Evolutionary conservation across 139 green algal genomes (phyloP), one percentile per base, ranked within the genome.

Genomic region (Closterium sp.): DNA sequence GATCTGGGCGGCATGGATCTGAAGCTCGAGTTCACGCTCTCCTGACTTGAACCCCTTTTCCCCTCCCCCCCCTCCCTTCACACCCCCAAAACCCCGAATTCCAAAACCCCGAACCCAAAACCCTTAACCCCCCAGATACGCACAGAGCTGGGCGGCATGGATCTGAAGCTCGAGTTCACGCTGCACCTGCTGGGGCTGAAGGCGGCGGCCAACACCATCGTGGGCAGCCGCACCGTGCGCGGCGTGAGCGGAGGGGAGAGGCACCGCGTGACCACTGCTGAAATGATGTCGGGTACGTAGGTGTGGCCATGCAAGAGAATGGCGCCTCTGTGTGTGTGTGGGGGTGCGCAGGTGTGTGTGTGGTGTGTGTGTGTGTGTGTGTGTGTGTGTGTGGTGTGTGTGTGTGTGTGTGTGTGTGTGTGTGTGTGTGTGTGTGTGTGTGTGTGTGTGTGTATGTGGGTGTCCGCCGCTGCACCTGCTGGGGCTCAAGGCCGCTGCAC

Each of bases 211-310:
- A 95, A 97, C 94, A 98, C 96, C 10, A 91, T 96, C 17, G 95
- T 98, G 27, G 97, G 97, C 2, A 95, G 97, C 31, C 90, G 93
- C 89, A 95, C 97, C 93, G 88, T 97, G 87, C 19, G 87, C n/a
- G 31, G 31, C 42, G 42, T 87, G 19, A 87, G 85, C n/a, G 62
- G 85, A 6, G 96, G 96, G 11, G 95, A 98, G 95, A 93, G 94
- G 86, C 97, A 97, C 92, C 95, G 96, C 34, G 95, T 98, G 29
- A 97, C 96, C 22, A 95, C 94, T 2, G 96, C 92, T 9, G 96
- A 97, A 91, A 95, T 97, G 31, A 88, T 98, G 27, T 32, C 89
- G 29, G 62, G 62, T 79, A 79, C 11, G 45, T 70, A 38, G 1
- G 62, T 24, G 19, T 79, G 62, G 17, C 17, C 13, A 0, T 79